Percentiles rank a stretch among this genome's conserved stretches.
These are phyloP conservation scores for Calonectria henricotiae DNA, from an alignment of 2,329 filamentous ascomycete species.

Conservation along the genomic window DNA sequence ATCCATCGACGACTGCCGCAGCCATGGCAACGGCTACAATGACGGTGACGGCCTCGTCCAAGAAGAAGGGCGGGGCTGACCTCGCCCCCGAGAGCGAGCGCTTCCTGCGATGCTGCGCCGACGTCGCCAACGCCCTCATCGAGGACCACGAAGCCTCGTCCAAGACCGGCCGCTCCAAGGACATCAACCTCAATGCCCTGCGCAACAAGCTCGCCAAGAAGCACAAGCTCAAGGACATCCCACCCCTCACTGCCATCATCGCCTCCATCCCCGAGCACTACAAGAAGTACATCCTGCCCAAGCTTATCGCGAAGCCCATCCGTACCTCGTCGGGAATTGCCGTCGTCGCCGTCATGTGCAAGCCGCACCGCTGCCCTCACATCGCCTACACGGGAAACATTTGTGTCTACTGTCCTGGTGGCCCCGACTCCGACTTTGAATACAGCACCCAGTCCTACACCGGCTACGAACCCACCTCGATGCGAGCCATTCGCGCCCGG, in stretches of 20 bases:
- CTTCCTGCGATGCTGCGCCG: slow-evolving; percentile 93
- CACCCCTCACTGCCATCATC: slow-evolving; percentile 96
- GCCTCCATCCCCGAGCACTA: slow-evolving; percentile 99
- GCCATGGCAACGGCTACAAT: slow-evolving; percentile 73
- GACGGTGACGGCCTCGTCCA: slow-evolving; percentile 75
- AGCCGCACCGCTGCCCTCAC: slow-evolving; percentile 96
- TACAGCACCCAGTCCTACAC: slow-evolving; percentile 99
- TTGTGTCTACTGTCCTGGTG: slow-evolving; percentile 98
- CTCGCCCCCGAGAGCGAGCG: slow-evolving; percentile 94
- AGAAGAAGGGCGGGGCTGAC: slow-evolving; percentile 81
- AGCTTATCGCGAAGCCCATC: slow-evolving; percentile 97
- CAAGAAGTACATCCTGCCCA: slow-evolving; percentile 98
- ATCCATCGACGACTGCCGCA: neutral
- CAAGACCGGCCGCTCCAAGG: slow-evolving; percentile 82
- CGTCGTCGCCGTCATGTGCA: slow-evolving; percentile 99
- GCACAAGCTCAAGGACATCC: slow-evolving; percentile 89
- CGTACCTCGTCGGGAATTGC: slow-evolving; percentile 96
- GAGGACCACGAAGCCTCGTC: slow-evolving; percentile 88
- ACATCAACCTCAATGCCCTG: slow-evolving; percentile 93
- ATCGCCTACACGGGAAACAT: slow-evolving; percentile 99
- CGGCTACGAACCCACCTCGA: slow-evolving; percentile 97
- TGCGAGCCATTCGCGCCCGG: slow-evolving; percentile 96
- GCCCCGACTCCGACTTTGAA: slow-evolving; percentile 98
- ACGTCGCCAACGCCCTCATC: slow-evolving; percentile 94
- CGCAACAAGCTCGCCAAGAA: slow-evolving; percentile 93